Conservation (phyloP, 2,329 filamentous ascomycete genomes). For the Penicillium capsulatum region DNA sequence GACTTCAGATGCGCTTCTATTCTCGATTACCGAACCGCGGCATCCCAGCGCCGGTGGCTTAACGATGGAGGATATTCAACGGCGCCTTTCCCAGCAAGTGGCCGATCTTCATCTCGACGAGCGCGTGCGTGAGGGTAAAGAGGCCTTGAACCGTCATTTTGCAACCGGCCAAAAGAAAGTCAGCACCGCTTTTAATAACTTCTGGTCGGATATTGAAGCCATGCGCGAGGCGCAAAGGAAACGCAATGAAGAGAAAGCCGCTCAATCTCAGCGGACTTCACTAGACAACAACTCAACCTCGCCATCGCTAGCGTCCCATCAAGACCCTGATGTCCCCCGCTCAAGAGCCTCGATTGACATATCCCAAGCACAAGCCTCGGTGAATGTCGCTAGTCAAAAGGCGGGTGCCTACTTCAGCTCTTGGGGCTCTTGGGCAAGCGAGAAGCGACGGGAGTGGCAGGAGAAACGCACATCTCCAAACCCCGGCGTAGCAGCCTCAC, state of each 20-base stretch:
- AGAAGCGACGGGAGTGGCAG: conserved; percentile 46
- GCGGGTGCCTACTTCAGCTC: conserved; percentile 62
- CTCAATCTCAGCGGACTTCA: conserved; percentile 29
- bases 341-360: conserved; percentile 46
- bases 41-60: conserved; percentile 92
- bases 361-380: conserved; percentile 52
- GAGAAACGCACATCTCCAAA: conserved; percentile 31
- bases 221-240: conserved; percentile 70
- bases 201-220: conserved; percentile 86
- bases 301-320: conserved; percentile 23
- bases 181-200: conserved; percentile 75
- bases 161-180: conserved; percentile 84
- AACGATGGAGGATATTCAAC: conserved; percentile 89
- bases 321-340: conserved; percentile 15
- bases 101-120: conserved; percentile 93
- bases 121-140: conserved; percentile 73
- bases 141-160: conserved; percentile 84
- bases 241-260: conserved; percentile 35
- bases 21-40: conserved; percentile 87
- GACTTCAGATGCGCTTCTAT: conserved; percentile 75
- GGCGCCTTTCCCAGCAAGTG: conserved; percentile 84
- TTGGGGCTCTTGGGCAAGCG: conserved; percentile 59
- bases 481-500: conserved; percentile 13
- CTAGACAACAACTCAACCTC: conserved; percentile 24
- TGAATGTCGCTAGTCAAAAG: conserved; percentile 51